A percentile compares a stretch with the other conserved stretches of the same genome.
Evolutionary conservation across 306 rosid species (phyloP).

Genomic region (Sphenostylis stenocarpa): DNA sequence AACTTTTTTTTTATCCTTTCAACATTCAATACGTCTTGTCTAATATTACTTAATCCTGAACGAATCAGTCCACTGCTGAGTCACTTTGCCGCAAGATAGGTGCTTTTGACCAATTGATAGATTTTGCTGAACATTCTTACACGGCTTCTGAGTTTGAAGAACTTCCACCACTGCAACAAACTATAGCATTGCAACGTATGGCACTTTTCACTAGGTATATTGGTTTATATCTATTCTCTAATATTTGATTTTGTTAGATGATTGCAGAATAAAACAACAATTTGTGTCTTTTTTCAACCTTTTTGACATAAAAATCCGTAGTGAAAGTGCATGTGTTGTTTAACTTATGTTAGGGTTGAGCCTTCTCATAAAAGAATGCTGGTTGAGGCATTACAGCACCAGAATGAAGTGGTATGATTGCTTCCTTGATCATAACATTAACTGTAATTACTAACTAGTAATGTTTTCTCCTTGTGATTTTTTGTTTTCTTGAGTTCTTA

Average conservation of each 20-base stretch:
- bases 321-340: conserved; percentile 18
- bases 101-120: conserved; percentile 80
- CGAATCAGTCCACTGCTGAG: conserved; percentile 91
- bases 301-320: not conserved
- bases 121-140: conserved; percentile 79
- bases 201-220: conserved; percentile 82
- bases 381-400: conserved; percentile 95
- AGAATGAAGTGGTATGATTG: conserved; percentile 91
- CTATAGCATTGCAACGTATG: conserved; percentile 92
- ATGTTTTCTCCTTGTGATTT: not conserved
- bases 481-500: not conserved
- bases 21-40: conserved; percentile 27
- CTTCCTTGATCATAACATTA: conserved; percentile 26
- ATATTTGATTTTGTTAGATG: conserved; percentile 12
- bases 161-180: conserved; percentile 82
- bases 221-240: conserved; percentile 9
- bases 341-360: conserved; percentile 69
- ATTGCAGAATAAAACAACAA: conserved; percentile 16
- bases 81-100: conserved; percentile 96
- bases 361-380: conserved; percentile 97
- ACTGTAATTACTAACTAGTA: conserved; percentile 22
- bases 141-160: conserved; percentile 98
- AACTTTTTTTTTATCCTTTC: conserved; percentile 23
- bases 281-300: conserved; percentile 7
- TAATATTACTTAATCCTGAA: conserved; percentile 34